These are phyloP conservation scores for Kluyveromyces aestuarii DNA, from an alignment of 805 yeast genomes.

Conservation along the genomic window DNA sequence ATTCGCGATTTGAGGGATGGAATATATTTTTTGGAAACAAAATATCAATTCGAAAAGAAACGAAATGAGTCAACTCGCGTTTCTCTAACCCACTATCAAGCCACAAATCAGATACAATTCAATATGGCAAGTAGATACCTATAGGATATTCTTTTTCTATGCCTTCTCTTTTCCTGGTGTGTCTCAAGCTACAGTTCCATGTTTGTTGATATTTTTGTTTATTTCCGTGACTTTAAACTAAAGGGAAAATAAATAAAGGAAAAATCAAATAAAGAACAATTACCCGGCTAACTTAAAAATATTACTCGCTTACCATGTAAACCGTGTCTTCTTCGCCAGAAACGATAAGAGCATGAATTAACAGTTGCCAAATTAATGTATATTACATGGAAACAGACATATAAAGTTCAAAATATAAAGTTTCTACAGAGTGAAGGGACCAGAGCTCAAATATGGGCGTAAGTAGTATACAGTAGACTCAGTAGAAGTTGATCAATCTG, in stretches of 20 bases:
- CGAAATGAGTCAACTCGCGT: not conserved
- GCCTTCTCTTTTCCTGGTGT: not conserved
- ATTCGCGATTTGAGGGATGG: not conserved
- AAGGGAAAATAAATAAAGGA: not conserved
- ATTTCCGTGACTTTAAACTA: not conserved
- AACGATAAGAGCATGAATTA: too few species aligned
- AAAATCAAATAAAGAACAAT: too few species aligned
- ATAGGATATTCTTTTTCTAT: too few species aligned
- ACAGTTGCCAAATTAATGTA: too few species aligned
- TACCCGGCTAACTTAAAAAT: not conserved
- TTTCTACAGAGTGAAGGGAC: not conserved
- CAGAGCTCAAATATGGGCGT: not conserved
- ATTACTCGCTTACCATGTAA: too few species aligned
- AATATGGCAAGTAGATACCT: too few species aligned
- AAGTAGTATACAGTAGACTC: not conserved
- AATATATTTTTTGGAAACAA: not conserved
- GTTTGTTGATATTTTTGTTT: not conserved
- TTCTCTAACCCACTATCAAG: too few species aligned
- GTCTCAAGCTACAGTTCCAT: not conserved
- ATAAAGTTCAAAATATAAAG: not conserved
- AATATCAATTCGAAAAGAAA: not conserved
- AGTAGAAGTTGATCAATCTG: slow-evolving; percentile 19
- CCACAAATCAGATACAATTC: too few species aligned
- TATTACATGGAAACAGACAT: too few species aligned
- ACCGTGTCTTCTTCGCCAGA: too few species aligned